phyloP scores from a whole-genome alignment of 1,284 basidiomycete genomes.

The Lentinula novae-zelandiae region DNA sequence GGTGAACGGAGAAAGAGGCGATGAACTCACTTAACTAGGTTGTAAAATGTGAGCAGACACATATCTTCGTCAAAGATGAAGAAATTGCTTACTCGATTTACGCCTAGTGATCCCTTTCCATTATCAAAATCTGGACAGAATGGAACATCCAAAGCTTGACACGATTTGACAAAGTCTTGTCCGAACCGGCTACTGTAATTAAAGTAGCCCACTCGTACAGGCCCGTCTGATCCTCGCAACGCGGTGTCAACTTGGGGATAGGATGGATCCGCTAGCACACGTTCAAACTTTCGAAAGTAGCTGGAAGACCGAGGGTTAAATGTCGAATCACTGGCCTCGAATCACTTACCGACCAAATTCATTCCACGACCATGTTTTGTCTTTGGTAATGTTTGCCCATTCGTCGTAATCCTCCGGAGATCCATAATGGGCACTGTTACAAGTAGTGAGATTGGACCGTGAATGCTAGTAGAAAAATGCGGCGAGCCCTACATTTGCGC shows the following conservation, averaged over 20 bases:
- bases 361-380: constrained; percentile 63
- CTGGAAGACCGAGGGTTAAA: constrained; percentile 26
- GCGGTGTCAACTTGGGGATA: constrained; percentile 27
- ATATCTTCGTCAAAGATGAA: not conserved
- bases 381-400: constrained; percentile 54
- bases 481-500: constrained; percentile 50
- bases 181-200: constrained; percentile 30
- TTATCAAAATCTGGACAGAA: constrained; percentile 49
- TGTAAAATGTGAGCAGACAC: not conserved
- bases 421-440: constrained; percentile 59
- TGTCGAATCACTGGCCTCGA: not conserved
- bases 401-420: constrained; percentile 69
- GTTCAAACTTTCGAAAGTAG: constrained; percentile 62
- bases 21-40: constrained; percentile 8
- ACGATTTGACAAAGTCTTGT: constrained; percentile 45
- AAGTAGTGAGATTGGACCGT: not conserved
- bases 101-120: constrained; percentile 45
- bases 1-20: not conserved
- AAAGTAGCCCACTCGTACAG: constrained; percentile 45
- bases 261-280: constrained; percentile 42
- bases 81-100: constrained; percentile 41
- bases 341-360: constrained; percentile 43
- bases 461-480: not conserved
- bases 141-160: constrained; percentile 43
- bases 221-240: constrained; percentile 32